Evolutionary conservation across 2,329 filamentous ascomycete species (phyloP).

Genomic region (Mycosphaerelloides madeirae): DNA sequence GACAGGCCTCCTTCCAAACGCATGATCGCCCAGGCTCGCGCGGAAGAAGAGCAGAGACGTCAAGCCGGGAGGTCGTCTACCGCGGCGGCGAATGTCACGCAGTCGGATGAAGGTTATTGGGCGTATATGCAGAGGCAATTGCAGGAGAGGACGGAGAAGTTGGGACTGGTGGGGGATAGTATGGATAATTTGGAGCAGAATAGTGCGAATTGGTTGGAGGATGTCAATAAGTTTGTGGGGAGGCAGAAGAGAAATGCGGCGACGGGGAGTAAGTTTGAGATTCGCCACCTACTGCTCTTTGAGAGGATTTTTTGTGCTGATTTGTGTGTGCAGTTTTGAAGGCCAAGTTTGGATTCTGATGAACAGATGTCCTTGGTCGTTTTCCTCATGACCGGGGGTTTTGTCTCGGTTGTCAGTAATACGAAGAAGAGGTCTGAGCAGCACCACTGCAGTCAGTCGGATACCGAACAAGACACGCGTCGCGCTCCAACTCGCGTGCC

Average conservation of each 20-base stretch:
- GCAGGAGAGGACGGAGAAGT: slow-evolving; percentile 82
- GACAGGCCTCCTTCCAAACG: slow-evolving; percentile 83
- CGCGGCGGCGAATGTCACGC: slow-evolving; percentile 20
- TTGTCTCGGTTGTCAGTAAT: not conserved
- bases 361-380: too few species aligned
- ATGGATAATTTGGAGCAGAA: slow-evolving; percentile 79
- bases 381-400: too few species aligned
- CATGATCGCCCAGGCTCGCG: slow-evolving; percentile 74
- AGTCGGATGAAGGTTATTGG: slow-evolving; percentile 58
- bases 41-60: slow-evolving; percentile 61
- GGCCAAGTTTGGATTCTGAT: slow-evolving; percentile 26
- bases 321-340: slow-evolving; percentile 24
- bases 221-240: slow-evolving; percentile 79
- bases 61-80: slow-evolving; percentile 34
- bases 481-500: too few species aligned
- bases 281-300: too few species aligned
- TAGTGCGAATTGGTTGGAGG: slow-evolving; percentile 78
- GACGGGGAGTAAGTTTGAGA: slow-evolving; percentile 50
- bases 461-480: too few species aligned
- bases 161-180: slow-evolving; percentile 75
- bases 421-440: not conserved
- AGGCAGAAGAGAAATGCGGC: slow-evolving; percentile 85
- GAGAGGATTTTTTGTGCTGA: slow-evolving; percentile 2
- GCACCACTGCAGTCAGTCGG: too few species aligned
- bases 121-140: slow-evolving; percentile 82